Base-by-base conservation (phyloP, 164 flowering plant genomes). In the Protea cynaroides region DNA sequence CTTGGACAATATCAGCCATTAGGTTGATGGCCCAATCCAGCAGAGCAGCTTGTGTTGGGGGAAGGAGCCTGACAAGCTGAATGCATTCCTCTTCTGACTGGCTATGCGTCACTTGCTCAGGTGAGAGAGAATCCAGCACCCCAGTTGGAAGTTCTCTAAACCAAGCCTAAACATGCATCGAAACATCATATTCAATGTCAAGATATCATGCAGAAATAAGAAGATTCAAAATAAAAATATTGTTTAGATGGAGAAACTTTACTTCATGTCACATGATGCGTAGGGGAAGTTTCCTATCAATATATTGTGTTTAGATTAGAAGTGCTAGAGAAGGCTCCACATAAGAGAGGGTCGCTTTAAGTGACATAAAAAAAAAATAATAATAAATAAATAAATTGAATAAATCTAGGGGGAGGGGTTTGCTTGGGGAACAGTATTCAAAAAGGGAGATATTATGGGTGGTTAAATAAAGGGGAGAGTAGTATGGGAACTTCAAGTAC, bases 1-100 rank as follows among this genome's bases (percentile, higher is more conserved):
- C 74, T 68, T 86, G 84, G 61, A 81, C 97, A 56, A 88, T 87
- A 75, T 90, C 97, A 29, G 92, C 92, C 97, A 90, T 90, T 58
- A 90, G 79, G 74, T 90, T 90, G 73, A 90, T 73, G 53, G 94
- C 87, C 97, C 97, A 90, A 75, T 90, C 89, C 40, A 90, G 80
- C 57, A 88, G 74, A 59, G 90, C 81, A 53, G 83, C 80, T 82
- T 90, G 92, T n/a, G 86, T 86, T 14, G 83, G 79, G 43, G 97
- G 95, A 34, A 88, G 81, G 72, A 70, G 79, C 72, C 79, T 78
- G 59, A 80, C 85, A 56, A 88, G 90, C 61, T 78, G 78, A 37
- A 74, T 71, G 61, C 84, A 88, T 17, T 88, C 90, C 66, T 86
- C 95, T 66, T 90, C 97, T 36, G 89, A 61, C 62, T 83, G 81